phyloP scores from a whole-genome alignment of 345 rosid genomes.

The Mangifera indica region DNA sequence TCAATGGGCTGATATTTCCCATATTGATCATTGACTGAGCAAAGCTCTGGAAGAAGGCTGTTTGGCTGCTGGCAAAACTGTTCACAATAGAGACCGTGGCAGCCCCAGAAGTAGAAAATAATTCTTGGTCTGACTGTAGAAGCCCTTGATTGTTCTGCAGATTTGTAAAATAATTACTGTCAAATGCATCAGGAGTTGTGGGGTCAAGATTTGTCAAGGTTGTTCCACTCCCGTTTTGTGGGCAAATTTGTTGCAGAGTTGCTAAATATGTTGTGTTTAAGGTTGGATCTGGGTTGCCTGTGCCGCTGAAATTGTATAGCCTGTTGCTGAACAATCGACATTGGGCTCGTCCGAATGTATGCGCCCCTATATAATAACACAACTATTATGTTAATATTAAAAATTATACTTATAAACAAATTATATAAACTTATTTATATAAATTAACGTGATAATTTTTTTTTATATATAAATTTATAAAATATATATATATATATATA shows the following conservation, averaged over 20 bases:
- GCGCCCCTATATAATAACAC: slow-evolving; percentile 31
- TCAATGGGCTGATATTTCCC: slow-evolving; percentile 45
- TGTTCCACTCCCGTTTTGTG: slow-evolving; percentile 28
- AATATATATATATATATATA: too few relatives aligned
- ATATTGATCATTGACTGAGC: slow-evolving; percentile 44
- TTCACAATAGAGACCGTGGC: slow-evolving; percentile 33
- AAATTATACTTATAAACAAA: too few relatives aligned
- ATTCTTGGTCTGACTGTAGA: slow-evolving; percentile 45
- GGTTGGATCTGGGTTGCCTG: slow-evolving; percentile 38
- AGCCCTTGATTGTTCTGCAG: slow-evolving; percentile 42
- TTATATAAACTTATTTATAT: too few relatives aligned
- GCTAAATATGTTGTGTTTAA: slow-evolving; percentile 31
- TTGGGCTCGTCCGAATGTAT: slow-evolving; percentile 47
- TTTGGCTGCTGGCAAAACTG: slow-evolving; percentile 28
- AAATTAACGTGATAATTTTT: too few relatives aligned
- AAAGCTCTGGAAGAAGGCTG: slow-evolving; percentile 39
- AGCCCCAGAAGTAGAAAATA: slow-evolving; percentile 32
- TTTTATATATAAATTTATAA: too few relatives aligned
- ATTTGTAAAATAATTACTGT: slow-evolving; percentile 40
- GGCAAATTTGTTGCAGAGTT: slow-evolving; percentile 35
- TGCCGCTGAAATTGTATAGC: slow-evolving; percentile 43
- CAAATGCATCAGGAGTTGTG: slow-evolving; percentile 38
- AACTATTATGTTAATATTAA: not conserved
- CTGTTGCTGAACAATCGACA: slow-evolving; percentile 38
- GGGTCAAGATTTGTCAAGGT: slow-evolving; percentile 35